Conservation (phyloP, 2,329 filamentous ascomycete genomes). For the Colletotrichum sp. region DNA sequence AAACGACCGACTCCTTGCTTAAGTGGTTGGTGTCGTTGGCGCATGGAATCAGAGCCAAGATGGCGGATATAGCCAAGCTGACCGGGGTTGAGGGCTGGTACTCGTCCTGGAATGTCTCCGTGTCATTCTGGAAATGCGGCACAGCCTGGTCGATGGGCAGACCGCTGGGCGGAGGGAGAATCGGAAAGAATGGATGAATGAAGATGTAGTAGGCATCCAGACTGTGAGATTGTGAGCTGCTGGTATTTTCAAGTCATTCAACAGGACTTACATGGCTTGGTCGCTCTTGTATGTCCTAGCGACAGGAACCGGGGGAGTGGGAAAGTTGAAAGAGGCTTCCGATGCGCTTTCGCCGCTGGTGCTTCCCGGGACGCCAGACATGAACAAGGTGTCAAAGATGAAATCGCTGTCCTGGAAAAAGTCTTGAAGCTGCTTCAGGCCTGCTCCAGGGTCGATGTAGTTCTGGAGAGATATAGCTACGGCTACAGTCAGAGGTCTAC, state of each 20-base stretch:
- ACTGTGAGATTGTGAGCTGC: constrained; percentile 8
- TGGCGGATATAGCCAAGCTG: constrained; percentile 51
- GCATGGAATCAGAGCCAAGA: constrained; percentile 53
- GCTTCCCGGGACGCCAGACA: constrained; percentile 22
- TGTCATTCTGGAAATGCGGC: constrained; percentile 38
- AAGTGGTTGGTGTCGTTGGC: constrained; percentile 41
- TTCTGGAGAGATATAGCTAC: constrained; percentile 39
- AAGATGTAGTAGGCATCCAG: constrained; percentile 57
- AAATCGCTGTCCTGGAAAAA: constrained; percentile 51
- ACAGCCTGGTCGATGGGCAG: constrained; percentile 37
- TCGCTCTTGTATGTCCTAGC: constrained; percentile 47
- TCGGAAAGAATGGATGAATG: constrained; percentile 56
- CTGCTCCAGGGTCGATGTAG: constrained; percentile 52
- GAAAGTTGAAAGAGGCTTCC: constrained; percentile 15
- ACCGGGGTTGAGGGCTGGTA: constrained; percentile 48
- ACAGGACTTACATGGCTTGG: constrained; percentile 41
- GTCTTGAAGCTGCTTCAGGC: constrained; percentile 50
- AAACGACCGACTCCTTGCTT: constrained; percentile 42
- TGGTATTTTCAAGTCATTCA: not conserved
- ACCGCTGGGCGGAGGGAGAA: constrained; percentile 47
- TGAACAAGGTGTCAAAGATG: constrained; percentile 51
- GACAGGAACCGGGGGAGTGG: constrained; percentile 30
- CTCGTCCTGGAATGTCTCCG: constrained; percentile 34
- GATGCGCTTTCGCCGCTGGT: constrained; percentile 21
- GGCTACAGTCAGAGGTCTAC: constrained; percentile 1